Evolutionary conservation across 139 green algal species (phyloP).

Genomic region (Chlamydomonas sphaeroides): DNA sequence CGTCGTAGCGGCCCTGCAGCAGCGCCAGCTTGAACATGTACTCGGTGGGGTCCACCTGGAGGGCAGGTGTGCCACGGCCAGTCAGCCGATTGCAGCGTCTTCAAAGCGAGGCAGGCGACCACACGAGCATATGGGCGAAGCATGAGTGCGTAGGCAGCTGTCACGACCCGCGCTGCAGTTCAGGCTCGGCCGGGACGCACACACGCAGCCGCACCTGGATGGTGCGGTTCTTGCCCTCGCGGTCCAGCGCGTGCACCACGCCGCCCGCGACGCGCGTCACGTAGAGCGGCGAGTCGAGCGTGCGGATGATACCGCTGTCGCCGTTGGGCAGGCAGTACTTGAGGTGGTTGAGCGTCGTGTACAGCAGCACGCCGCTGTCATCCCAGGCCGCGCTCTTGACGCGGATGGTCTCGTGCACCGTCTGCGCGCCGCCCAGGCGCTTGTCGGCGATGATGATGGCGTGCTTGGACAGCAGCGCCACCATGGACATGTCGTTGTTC

Average conservation of each 20-base stretch:
- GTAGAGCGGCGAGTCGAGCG: slow-evolving; percentile 97
- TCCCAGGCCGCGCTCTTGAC: slow-evolving; percentile 94
- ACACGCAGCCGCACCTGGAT: slow-evolving; percentile 71
- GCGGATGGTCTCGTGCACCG: slow-evolving; percentile 98
- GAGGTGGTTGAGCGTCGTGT: slow-evolving; percentile 99
- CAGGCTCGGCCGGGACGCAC: too few relatives aligned
- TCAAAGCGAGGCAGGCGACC: too few relatives aligned
- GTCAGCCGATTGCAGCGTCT: too few relatives aligned
- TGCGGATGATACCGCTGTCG: slow-evolving; percentile 97
- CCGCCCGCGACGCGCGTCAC: slow-evolving; percentile 79
- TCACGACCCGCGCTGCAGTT: too few relatives aligned
- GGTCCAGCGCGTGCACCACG: slow-evolving; percentile 92
- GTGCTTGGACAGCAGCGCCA: slow-evolving; percentile 98
- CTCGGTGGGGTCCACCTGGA: slow-evolving; percentile 93
- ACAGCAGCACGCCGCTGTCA: slow-evolving; percentile 95
- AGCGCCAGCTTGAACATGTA: slow-evolving; percentile 99
- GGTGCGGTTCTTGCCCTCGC: slow-evolving; percentile 92
- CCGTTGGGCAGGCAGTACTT: slow-evolving; percentile 99
- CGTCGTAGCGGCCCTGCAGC: slow-evolving; percentile 92
- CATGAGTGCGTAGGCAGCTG: too few relatives aligned
- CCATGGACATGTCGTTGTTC: slow-evolving; percentile 91
- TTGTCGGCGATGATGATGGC: slow-evolving; percentile 96
- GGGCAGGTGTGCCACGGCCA: too few relatives aligned
- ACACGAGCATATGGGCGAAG: too few relatives aligned
- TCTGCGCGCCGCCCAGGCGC: slow-evolving; percentile 87